These are phyloP conservation scores for Lathyrus oleraceus DNA, from an alignment of 306 rosid species.

Conservation along the genomic window DNA sequence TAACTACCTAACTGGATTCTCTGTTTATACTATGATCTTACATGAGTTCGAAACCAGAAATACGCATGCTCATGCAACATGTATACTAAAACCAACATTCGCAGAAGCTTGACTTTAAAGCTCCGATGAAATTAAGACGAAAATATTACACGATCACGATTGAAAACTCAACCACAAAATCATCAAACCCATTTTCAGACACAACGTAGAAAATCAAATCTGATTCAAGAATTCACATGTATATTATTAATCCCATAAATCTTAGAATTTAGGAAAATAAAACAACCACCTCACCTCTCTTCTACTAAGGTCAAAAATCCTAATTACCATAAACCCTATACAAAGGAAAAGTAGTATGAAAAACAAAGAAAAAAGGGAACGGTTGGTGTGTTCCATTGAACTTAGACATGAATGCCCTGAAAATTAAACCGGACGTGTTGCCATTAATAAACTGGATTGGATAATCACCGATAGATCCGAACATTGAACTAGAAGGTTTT, in stretches of 20 bases:
- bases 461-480: slow-evolving; percentile 69
- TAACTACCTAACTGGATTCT: no score
- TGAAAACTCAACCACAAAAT: neutral
- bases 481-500: slow-evolving; percentile 48
- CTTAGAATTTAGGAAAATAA: no score
- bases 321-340: neutral
- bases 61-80: no score
- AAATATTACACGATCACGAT: neutral
- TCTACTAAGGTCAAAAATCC: neutral
- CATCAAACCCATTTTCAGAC: no score
- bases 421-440: slow-evolving; percentile 75
- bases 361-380: neutral
- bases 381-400: neutral
- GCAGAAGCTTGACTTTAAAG: neutral
- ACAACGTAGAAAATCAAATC: neutral
- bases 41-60: no score
- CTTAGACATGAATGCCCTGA: slow-evolving; percentile 50
- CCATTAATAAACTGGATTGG: slow-evolving; percentile 57
- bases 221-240: neutral
- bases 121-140: neutral
- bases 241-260: no score
- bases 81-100: no score
- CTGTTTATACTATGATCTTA: no score
- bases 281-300: no score
- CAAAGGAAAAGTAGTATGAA: neutral